These are phyloP conservation scores for Gyrodon lividus DNA, from an alignment of 768 basidiomycete genomes.

Conservation along the genomic window DNA sequence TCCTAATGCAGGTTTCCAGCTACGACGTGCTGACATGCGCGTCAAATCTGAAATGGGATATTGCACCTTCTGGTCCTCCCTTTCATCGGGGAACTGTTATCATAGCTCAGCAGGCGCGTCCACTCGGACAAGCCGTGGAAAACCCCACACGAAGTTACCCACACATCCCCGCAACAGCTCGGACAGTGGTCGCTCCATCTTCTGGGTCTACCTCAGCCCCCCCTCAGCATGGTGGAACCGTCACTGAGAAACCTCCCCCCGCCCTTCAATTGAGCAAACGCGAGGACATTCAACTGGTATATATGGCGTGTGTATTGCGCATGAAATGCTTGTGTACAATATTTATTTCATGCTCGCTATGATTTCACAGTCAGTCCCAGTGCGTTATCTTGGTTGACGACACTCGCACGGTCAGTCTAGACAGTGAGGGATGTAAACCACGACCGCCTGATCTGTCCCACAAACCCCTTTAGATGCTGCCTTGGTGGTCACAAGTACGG, in stretches of 20 bases:
- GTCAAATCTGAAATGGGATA: conserved; percentile 16
- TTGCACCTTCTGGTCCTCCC: neutral
- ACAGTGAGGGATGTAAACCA: no score
- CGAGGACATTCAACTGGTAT: conserved; percentile 17
- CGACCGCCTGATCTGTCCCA: no score
- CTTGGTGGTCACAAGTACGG: conserved; percentile 21
- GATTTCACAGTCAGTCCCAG: conserved; percentile 14
- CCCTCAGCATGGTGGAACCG: no score
- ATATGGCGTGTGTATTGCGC: conserved; percentile 16
- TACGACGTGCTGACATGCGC: conserved; percentile 25
- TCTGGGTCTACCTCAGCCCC: no score
- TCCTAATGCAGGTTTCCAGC: conserved; percentile 11
- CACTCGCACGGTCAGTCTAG: conserved; percentile 15
- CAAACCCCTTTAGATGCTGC: conserved; percentile 16
- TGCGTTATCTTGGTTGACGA: conserved; percentile 26
- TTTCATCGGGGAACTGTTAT: neutral
- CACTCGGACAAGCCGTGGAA: conserved; percentile 8
- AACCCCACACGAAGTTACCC: no score
- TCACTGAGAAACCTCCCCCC: neutral
- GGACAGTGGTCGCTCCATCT: no score
- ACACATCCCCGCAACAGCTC: no score
- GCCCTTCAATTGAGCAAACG: neutral
- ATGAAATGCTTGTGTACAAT: neutral
- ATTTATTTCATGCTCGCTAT: neutral
- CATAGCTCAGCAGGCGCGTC: neutral